These are phyloP conservation scores for Aspergillus brasiliensis DNA, from an alignment of 2,329 filamentous ascomycete genomes.

Conservation along the genomic window DNA sequence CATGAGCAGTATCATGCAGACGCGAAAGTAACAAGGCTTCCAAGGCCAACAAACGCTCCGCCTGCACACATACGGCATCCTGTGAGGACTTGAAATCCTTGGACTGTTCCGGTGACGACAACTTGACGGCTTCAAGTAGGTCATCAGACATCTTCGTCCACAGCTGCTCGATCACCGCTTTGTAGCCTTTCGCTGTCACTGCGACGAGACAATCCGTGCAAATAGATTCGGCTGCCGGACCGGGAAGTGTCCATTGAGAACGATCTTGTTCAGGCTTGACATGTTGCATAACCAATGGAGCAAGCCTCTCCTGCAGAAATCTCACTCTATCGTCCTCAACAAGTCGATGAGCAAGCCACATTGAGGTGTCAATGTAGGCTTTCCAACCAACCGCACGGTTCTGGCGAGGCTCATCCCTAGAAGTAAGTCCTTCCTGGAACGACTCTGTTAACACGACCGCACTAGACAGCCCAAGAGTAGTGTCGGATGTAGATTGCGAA, in stretches of 20 bases:
- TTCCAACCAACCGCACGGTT: slow-evolving; percentile 73
- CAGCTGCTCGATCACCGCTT: slow-evolving; percentile 55
- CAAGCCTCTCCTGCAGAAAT: slow-evolving; percentile 51
- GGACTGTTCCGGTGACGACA: slow-evolving; percentile 79
- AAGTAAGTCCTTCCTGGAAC: slow-evolving; percentile 69
- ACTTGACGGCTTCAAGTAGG: slow-evolving; percentile 68
- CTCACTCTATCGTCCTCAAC: slow-evolving; percentile 50
- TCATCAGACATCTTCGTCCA: slow-evolving; percentile 65
- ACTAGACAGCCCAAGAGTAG: slow-evolving; percentile 47
- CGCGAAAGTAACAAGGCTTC: slow-evolving; percentile 43
- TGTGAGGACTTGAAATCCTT: slow-evolving; percentile 76
- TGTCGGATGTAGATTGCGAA: slow-evolving; percentile 23
- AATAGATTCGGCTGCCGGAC: slow-evolving; percentile 39
- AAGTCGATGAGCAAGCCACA: slow-evolving; percentile 55
- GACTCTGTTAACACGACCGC: slow-evolving; percentile 66
- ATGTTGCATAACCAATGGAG: slow-evolving; percentile 58
- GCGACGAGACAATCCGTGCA: slow-evolving; percentile 42
- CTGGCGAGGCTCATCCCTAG: slow-evolving; percentile 71
- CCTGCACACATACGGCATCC: slow-evolving; percentile 65
- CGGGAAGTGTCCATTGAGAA: slow-evolving; percentile 54
- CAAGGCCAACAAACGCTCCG: slow-evolving; percentile 68
- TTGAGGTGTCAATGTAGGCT: slow-evolving; percentile 68
- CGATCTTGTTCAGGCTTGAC: slow-evolving; percentile 50
- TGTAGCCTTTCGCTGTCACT: slow-evolving; percentile 45
- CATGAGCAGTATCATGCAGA: slow-evolving; percentile 25